Evolutionary conservation across 2,329 filamentous ascomycete genomes (phyloP).

Genomic region (Penicillium concentricum): DNA sequence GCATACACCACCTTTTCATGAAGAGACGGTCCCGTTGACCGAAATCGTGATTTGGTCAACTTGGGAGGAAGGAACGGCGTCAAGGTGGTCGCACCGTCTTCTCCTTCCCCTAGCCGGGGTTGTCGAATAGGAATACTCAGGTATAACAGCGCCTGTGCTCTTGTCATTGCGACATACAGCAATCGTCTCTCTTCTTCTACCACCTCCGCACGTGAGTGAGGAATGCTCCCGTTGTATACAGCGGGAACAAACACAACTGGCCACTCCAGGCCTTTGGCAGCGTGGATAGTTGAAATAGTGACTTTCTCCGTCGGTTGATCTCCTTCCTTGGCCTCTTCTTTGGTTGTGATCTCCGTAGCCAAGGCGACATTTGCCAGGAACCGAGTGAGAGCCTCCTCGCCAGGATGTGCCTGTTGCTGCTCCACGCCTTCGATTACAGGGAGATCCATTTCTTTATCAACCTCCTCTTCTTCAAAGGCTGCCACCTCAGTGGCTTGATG

Average conservation of each 20-base stretch:
- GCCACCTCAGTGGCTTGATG: constrained; percentile 72
- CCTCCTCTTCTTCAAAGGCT: constrained; percentile 53
- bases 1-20: constrained; percentile 61
- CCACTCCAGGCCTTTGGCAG: constrained; percentile 95
- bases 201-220: constrained; percentile 83
- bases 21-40: constrained; percentile 68
- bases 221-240: constrained; percentile 85
- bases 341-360: constrained; percentile 67
- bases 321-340: constrained; percentile 54
- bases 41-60: constrained; percentile 54
- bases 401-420: constrained; percentile 53
- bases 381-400: constrained; percentile 66
- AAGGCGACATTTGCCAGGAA: constrained; percentile 90
- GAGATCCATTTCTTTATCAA: constrained; percentile 53
- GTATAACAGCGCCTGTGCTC: constrained; percentile 82
- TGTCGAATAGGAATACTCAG: constrained; percentile 75
- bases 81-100: constrained; percentile 60
- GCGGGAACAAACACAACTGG: constrained; percentile 90
- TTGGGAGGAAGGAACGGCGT: constrained; percentile 69
- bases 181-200: constrained; percentile 82
- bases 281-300: constrained; percentile 94
- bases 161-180: constrained; percentile 94
- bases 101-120: constrained; percentile 51
- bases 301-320: constrained; percentile 59
- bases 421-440: constrained; percentile 69